Evolutionary conservation across 495 filamentous ascomycete genomes (phyloP).

Genomic region (Trichoderma reesei): DNA sequence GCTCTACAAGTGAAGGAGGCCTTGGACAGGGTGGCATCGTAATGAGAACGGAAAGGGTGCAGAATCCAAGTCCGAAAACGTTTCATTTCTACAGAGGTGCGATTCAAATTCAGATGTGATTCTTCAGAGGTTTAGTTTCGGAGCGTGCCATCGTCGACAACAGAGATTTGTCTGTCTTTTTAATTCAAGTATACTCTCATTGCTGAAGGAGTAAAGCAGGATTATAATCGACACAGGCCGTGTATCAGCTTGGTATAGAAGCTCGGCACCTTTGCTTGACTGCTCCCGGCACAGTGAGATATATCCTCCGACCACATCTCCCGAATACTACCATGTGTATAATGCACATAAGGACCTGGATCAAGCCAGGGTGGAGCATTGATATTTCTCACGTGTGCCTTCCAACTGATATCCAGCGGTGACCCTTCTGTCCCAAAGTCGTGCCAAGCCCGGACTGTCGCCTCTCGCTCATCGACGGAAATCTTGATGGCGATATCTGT

Average conservation of each 20-base stretch:
- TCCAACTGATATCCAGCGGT: background rate
- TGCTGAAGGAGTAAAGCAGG: background rate
- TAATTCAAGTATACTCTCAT: background rate
- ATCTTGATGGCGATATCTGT: background rate
- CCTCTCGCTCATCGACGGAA: background rate
- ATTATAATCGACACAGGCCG: background rate
- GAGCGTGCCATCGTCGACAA: background rate
- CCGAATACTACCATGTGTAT: background rate
- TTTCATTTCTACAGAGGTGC: too few species aligned
- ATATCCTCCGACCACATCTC: background rate
- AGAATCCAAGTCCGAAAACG: too few species aligned
- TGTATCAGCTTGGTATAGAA: background rate
- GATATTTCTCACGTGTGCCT: background rate
- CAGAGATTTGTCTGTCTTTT: background rate
- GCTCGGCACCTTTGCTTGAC: background rate
- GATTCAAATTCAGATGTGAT: too few species aligned
- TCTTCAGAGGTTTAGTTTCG: too few species aligned
- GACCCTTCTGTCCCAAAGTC: slow-evolving; percentile 1
- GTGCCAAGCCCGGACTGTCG: background rate
- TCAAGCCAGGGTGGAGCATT: background rate
- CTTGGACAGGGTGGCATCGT: too few species aligned
- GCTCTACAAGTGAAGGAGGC: too few species aligned
- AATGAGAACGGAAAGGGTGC: too few species aligned
- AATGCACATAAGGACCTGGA: background rate
- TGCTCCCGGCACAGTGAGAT: background rate